A percentile compares a stretch with the other conserved stretches of the same genome.
phyloP scores from a whole-genome alignment of 192 early-diverging fungal species.

The Coemansia sp. region DNA sequence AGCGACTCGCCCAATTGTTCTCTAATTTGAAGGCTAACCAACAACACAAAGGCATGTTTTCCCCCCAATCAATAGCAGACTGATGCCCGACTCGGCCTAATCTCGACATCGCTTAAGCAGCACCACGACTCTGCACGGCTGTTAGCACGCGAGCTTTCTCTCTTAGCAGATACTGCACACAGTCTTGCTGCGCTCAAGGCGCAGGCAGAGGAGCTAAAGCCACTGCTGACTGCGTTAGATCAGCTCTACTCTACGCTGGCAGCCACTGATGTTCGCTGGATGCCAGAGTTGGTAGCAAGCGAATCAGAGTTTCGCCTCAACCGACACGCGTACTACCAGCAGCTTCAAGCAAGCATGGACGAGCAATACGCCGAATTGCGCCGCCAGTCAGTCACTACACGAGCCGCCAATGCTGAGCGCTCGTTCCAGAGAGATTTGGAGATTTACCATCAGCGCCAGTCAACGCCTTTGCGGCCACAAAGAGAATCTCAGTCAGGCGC shows the following conservation, averaged over 20 bases:
- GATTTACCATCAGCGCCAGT: constrained; percentile 24
- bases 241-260: constrained; percentile 31
- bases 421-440: constrained; percentile 49
- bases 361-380: constrained; percentile 36
- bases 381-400: constrained; percentile 26
- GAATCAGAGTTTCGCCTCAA: constrained; percentile 30
- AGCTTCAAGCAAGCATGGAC: constrained; percentile 47
- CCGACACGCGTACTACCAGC: constrained; percentile 37
- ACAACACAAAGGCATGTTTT: not conserved
- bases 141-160: constrained; percentile 18
- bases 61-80: constrained; percentile 19
- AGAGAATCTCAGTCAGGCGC: not conserved
- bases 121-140: constrained; percentile 24
- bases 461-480: not conserved
- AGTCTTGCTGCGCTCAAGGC: constrained; percentile 19
- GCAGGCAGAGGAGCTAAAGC: constrained; percentile 19
- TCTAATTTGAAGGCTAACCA: not conserved
- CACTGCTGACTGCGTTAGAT: constrained; percentile 20
- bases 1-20: not conserved
- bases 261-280: constrained; percentile 6
- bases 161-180: constrained; percentile 13
- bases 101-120: constrained; percentile 6
- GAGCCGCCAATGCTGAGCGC: constrained; percentile 34
- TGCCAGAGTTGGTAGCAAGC: constrained; percentile 21
- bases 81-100: constrained; percentile 17